Percentiles rank a stretch among this genome's conserved stretches.
phyloP scores from a whole-genome alignment of 495 filamentous ascomycete species.

The Xylaria curta region DNA sequence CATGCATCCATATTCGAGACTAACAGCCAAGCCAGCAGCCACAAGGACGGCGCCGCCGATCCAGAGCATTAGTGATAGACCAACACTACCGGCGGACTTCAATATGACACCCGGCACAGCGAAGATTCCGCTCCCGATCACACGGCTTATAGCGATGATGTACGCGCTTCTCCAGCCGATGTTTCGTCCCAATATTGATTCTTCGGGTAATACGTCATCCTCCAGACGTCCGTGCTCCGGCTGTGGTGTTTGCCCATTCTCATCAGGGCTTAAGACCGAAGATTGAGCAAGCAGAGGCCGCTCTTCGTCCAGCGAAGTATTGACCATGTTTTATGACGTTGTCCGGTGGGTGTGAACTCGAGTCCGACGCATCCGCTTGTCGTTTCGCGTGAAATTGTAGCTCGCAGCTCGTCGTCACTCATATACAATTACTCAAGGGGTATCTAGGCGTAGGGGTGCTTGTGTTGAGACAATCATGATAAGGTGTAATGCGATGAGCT shows the following conservation, averaged over 20 bases:
- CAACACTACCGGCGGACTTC: slow-evolving; percentile 70
- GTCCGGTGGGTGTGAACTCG: not conserved
- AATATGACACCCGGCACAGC: slow-evolving; percentile 73
- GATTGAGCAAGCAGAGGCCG: slow-evolving; percentile 20
- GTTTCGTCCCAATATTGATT: slow-evolving; percentile 66
- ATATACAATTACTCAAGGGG: not conserved
- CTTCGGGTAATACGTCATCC: slow-evolving; percentile 67
- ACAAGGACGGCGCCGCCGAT: slow-evolving; percentile 65
- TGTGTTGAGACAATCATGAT: not conserved
- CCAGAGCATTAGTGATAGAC: slow-evolving; percentile 69
- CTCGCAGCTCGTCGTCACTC: not conserved
- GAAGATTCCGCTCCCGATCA: slow-evolving; percentile 80
- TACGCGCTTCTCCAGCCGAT: slow-evolving; percentile 73
- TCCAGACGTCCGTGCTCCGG: slow-evolving; percentile 49
- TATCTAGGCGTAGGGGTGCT: not conserved
- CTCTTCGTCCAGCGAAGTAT: slow-evolving; percentile 11
- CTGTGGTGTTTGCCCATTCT: slow-evolving; percentile 30
- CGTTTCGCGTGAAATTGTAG: not conserved
- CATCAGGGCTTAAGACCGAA: slow-evolving; percentile 13
- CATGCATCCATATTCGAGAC: slow-evolving; percentile 75
- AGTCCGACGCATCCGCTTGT: slow-evolving; percentile 6
- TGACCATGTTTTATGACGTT: slow-evolving; percentile 3
- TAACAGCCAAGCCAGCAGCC: slow-evolving; percentile 64
- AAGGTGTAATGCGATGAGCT: slow-evolving; percentile 5
- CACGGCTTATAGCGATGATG: slow-evolving; percentile 76